phyloP scores from a whole-genome alignment of 345 rosid species.

The Moringa oleifera region DNA sequence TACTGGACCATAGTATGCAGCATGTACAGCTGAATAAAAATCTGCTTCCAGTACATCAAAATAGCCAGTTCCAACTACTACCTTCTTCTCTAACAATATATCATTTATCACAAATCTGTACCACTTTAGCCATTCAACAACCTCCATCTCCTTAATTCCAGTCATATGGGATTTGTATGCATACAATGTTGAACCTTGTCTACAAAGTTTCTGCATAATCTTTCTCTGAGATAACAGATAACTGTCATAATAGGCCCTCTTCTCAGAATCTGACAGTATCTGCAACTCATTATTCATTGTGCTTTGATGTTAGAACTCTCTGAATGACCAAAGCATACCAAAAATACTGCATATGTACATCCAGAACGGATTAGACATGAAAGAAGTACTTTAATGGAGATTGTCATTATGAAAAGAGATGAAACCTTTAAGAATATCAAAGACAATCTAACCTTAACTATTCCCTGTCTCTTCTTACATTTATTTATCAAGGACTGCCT shows the following conservation, averaged over 20 bases:
- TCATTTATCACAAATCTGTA: conserved; percentile 77
- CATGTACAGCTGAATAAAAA: conserved; percentile 72
- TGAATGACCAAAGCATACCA: too few relatives aligned
- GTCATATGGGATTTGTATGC: conserved; percentile 34
- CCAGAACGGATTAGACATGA: background rate
- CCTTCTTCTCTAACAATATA: conserved; percentile 63
- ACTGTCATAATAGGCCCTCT: conserved; percentile 62
- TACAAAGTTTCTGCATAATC: conserved; percentile 36
- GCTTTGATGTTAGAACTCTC: conserved; percentile 13
- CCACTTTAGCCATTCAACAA: conserved; percentile 90
- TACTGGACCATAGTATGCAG: conserved; percentile 79
- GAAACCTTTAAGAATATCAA: too few relatives aligned
- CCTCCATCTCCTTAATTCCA: conserved; percentile 61
- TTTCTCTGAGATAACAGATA: conserved; percentile 56
- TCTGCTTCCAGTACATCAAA: conserved; percentile 76
- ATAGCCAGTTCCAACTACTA: conserved; percentile 58
- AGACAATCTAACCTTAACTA: too few relatives aligned
- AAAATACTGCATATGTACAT: background rate
- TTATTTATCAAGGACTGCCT: too few relatives aligned
- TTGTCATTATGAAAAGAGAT: too few relatives aligned
- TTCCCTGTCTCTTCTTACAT: too few relatives aligned
- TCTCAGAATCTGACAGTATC: conserved; percentile 85
- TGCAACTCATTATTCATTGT: conserved; percentile 31
- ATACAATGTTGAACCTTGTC: conserved; percentile 31
- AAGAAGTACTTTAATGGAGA: background rate